phyloP scores from a whole-genome alignment of 805 yeast species.

The Debaryomyces castellii region DNA sequence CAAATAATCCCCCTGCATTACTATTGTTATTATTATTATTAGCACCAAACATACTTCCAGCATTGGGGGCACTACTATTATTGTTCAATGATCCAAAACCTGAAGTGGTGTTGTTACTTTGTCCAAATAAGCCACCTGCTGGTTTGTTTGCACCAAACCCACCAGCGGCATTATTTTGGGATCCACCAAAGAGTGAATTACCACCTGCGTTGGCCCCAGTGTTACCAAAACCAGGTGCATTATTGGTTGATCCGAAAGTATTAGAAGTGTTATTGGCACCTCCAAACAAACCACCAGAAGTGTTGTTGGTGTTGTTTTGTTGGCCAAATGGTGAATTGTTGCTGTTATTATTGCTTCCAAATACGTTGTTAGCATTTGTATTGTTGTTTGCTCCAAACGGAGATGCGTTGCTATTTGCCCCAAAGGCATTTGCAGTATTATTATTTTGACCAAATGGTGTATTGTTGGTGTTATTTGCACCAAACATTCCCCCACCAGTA shows the following conservation, averaged over 20 bases:
- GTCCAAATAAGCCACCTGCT: slow-evolving; percentile 42
- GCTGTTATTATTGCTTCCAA: slow-evolving; percentile 29
- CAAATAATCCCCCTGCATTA: slow-evolving; percentile 14
- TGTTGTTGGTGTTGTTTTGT: slow-evolving; percentile 10
- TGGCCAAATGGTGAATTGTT: slow-evolving; percentile 36
- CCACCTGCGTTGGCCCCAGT: slow-evolving; percentile 6
- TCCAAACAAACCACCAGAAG: slow-evolving; percentile 19
- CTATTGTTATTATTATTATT: slow-evolving; percentile 7
- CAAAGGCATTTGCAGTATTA: slow-evolving; percentile 19
- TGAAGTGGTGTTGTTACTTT: slow-evolving; percentile 17
- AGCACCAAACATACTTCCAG: slow-evolving; percentile 18
- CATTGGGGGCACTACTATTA: slow-evolving; percentile 13
- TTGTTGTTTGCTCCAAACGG: slow-evolving; percentile 15
- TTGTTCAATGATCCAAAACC: slow-evolving; percentile 38
- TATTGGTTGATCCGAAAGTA: slow-evolving; percentile 15
- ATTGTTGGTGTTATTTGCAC: slow-evolving; percentile 19
- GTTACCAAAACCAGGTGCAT: not conserved
- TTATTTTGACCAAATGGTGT: slow-evolving; percentile 28
- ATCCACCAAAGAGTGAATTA: slow-evolving; percentile 15
- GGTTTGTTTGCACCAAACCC: slow-evolving; percentile 27
- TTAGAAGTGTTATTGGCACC: slow-evolving; percentile 7
- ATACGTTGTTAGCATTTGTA: slow-evolving; percentile 17
- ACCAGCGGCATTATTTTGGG: slow-evolving; percentile 23
- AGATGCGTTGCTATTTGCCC: slow-evolving; percentile 12
- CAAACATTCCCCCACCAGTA: slow-evolving; percentile 16